Evolutionary conservation across 2,329 filamentous ascomycete genomes (phyloP).

Genomic region (Stagonosporopsis chrysanthemi): DNA sequence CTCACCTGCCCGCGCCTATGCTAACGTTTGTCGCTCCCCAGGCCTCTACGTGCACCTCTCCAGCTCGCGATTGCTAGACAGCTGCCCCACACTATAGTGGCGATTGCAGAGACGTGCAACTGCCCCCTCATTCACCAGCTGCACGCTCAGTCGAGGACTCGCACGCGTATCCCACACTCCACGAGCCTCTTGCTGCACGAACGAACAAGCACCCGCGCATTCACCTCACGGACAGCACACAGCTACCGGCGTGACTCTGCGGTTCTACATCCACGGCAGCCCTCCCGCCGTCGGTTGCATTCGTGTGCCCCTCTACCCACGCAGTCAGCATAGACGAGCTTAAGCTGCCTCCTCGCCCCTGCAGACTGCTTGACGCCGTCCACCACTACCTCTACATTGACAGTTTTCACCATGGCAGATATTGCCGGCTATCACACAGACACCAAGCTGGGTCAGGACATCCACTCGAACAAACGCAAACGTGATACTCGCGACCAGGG

Average conservation of each 20-base stretch:
- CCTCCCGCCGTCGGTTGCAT: slow-evolving; percentile 24
- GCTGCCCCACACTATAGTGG: slow-evolving; percentile 36
- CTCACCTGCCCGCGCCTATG: slow-evolving; percentile 39
- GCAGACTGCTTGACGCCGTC: not conserved
- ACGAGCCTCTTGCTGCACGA: slow-evolving; percentile 13
- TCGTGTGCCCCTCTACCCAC: slow-evolving; percentile 7
- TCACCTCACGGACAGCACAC: slow-evolving; percentile 24
- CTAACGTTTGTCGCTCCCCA: slow-evolving; percentile 48
- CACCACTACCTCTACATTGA: slow-evolving; percentile 11
- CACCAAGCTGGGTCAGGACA: slow-evolving; percentile 44
- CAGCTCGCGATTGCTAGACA: slow-evolving; percentile 39
- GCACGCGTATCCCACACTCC: slow-evolving; percentile 29
- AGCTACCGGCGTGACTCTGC: slow-evolving; percentile 29
- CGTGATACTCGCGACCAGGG: slow-evolving; percentile 56
- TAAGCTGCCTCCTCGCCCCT: not conserved
- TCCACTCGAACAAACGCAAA: slow-evolving; percentile 55
- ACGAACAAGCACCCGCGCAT: slow-evolving; percentile 21
- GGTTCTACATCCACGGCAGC: slow-evolving; percentile 25
- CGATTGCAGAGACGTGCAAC: slow-evolving; percentile 28
- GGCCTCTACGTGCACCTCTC: slow-evolving; percentile 36
- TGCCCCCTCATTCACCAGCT: slow-evolving; percentile 25
- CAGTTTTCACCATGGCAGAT: slow-evolving; percentile 43
- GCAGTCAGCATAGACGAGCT: not conserved
- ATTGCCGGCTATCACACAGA: slow-evolving; percentile 50
- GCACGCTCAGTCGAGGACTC: slow-evolving; percentile 32